Evolutionary conservation across 2,329 filamentous ascomycete genomes (phyloP), one percentile per base, ranked within the genome.

Genomic region (Colletotrichum tamarilloi): DNA sequence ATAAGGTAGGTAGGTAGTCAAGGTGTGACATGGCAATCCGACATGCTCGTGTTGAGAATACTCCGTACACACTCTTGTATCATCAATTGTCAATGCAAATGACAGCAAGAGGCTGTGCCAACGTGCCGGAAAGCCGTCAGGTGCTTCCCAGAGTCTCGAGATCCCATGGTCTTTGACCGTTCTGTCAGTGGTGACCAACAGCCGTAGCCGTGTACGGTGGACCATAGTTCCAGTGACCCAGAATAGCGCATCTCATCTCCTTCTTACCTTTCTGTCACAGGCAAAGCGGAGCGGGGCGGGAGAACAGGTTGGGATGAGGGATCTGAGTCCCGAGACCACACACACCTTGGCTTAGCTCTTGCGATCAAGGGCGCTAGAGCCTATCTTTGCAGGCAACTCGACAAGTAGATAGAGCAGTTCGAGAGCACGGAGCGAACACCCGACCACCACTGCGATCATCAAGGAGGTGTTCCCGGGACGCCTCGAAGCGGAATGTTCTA

Each of bases 201-300:
- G 30, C 66, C 19, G 19, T 49, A 30, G 30, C 66, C 19, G 19
- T 49, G 70, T 14, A 42, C 38, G 8, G 19, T 49, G 70, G 38
- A 42, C 38, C 38, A 16, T 24, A 53, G 59, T 59, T 35, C 66
- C 57, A 64, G 58, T 62, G 58, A 72, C 68, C 42, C 64, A 58
- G 68, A 72, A 68, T 72, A 68, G 68, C 68, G 57, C 68, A 67
- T 62, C 64, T 60, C 63, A 30, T 67, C 62, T 68, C 68, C 58
- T 71, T 64, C 67, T 55, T 59, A 66, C 49, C 28, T 42, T 68
- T 62, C 52, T 69, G 59, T 69, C 70, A 69, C 70, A 56, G 59
- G 42, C 66, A 62, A 68, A 38, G 70, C 66, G 70, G 66, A n/a
- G 70, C 70, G 55, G 66, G 66, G 59, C 53, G 59, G 53, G 68